Percentiles rank a stretch among this genome's conserved stretches.
phyloP scores from a whole-genome alignment of 139 green algal species.

The Chlamydomonas eustigma region DNA sequence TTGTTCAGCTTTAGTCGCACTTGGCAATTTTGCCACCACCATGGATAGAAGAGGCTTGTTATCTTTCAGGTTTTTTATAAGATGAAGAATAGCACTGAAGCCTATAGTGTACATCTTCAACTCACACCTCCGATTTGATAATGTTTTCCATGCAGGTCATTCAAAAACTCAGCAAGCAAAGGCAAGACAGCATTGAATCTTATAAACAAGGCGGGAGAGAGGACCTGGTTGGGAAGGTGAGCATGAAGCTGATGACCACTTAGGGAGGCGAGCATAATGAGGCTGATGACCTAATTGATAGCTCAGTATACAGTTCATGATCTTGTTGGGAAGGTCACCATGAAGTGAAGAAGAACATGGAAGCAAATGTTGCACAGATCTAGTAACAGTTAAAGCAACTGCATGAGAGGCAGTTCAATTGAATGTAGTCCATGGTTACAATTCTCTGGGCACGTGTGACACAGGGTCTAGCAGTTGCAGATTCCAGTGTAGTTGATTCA shows the following conservation, averaged over 20 bases:
- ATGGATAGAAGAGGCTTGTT: too few species aligned
- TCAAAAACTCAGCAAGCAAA: slow-evolving; percentile 45
- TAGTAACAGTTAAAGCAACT: neutral
- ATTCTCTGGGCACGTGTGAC: too few species aligned
- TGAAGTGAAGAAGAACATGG: neutral
- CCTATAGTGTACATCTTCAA: too few species aligned
- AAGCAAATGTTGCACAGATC: neutral
- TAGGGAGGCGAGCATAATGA: neutral
- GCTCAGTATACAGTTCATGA: too few species aligned
- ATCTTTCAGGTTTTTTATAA: too few species aligned
- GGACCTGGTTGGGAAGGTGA: slow-evolving; percentile 41
- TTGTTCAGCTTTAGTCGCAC: too few species aligned
- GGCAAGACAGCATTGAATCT: slow-evolving; percentile 39
- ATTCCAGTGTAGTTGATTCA: neutral
- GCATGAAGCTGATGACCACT: neutral
- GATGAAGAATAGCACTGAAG: too few species aligned
- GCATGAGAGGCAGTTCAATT: neutral
- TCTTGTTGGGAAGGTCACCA: too few species aligned
- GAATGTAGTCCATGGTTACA: too few species aligned
- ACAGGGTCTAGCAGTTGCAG: neutral
- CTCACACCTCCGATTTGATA: too few species aligned
- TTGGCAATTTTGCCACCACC: neutral
- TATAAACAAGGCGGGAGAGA: slow-evolving; percentile 35
- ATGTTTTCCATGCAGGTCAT: slow-evolving; percentile 26
- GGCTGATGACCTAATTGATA: neutral